Conservation (phyloP, 352 stramenopile species). For the Pythium folliculosum region DNA sequence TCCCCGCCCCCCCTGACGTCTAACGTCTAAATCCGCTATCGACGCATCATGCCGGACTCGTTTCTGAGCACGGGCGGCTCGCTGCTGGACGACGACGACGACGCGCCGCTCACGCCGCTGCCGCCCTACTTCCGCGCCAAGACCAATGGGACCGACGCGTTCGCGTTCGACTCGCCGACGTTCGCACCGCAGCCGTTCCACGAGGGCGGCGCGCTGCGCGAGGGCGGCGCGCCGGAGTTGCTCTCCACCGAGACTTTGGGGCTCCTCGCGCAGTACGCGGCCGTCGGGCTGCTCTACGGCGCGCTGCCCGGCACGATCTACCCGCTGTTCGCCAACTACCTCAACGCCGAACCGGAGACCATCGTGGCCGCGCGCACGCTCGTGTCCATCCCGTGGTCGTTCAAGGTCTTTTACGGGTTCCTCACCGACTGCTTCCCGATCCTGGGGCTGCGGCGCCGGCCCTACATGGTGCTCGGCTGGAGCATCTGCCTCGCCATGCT, state of each 20-base stretch:
- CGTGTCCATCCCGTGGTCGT: conserved; percentile 39
- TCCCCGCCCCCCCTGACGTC: no score
- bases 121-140: conserved; percentile 5
- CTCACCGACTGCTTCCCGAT: conserved; percentile 37
- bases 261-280: conserved; percentile 37
- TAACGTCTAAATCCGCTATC: no score
- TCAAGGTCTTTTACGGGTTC: conserved; percentile 43
- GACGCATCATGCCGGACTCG: not conserved
- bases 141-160: not conserved
- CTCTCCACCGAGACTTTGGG: conserved; percentile 29
- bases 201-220: conserved; percentile 31
- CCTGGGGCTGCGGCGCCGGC: conserved; percentile 27
- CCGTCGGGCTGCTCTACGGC: conserved; percentile 32
- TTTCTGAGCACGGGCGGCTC: conserved; percentile 10
- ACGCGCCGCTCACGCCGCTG: conserved; percentile 4
- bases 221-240: conserved; percentile 28
- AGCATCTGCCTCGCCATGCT: conserved; percentile 25
- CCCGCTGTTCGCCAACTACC: conserved; percentile 36
- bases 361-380: conserved; percentile 30
- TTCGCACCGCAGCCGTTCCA: no score
- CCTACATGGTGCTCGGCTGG: conserved; percentile 41
- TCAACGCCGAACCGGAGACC: conserved; percentile 32
- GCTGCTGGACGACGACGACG: conserved; percentile 6
- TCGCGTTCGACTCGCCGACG: not conserved
- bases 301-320: conserved; percentile 31